These are phyloP conservation scores for Trametes polyzona DNA, from an alignment of 1,284 basidiomycete species.

Conservation along the genomic window DNA sequence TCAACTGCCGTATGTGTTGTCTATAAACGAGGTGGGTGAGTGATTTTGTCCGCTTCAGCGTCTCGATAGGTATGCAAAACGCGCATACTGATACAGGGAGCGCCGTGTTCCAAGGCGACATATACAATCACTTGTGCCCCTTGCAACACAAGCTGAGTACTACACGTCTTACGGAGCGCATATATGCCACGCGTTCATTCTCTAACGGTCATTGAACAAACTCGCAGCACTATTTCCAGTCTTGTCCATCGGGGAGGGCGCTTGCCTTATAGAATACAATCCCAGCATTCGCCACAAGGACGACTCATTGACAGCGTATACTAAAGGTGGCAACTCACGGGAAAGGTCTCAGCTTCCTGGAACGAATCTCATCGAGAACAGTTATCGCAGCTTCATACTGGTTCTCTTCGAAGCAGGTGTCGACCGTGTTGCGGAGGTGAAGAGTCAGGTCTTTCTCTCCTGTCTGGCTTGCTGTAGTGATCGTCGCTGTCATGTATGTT, in stretches of 20 bases:
- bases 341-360: slow-evolving; percentile 54
- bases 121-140: no score
- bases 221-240: no score
- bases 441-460: slow-evolving; percentile 55
- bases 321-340: no score
- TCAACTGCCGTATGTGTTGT: slow-evolving; percentile 64
- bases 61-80: neutral
- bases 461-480: neutral
- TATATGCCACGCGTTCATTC: no score
- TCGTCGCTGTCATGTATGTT: neutral
- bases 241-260: no score
- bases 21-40: slow-evolving; percentile 35
- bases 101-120: no score
- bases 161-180: no score
- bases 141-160: no score
- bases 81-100: neutral
- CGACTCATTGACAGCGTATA: no score
- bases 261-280: no score
- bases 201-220: no score
- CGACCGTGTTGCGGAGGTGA: slow-evolving; percentile 61
- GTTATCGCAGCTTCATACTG: slow-evolving; percentile 69
- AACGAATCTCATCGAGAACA: slow-evolving; percentile 61
- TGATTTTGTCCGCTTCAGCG: neutral
- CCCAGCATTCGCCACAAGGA: no score
- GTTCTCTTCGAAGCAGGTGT: slow-evolving; percentile 73